Base-by-base conservation (phyloP, 2,329 filamentous ascomycete genomes). In the Arthrobotrys sphaeroides region DNA sequence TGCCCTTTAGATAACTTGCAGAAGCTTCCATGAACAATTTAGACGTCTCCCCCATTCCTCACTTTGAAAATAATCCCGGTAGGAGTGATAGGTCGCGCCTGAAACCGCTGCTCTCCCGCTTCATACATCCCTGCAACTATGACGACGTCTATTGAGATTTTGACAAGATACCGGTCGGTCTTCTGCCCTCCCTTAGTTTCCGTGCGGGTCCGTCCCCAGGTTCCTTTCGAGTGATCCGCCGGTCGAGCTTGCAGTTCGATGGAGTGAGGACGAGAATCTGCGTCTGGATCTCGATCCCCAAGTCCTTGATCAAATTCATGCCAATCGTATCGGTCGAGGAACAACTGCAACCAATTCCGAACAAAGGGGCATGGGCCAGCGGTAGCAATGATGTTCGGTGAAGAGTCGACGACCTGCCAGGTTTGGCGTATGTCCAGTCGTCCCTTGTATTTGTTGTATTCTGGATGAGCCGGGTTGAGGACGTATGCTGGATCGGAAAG, bases 301-400 rank as follows among this genome's bases (percentile, higher is more conserved):
- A 55, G 31, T 22, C 10, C 5, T 31, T 22, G 10, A 31, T 55
- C 51, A 9, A 55, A 55, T 9, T 38, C 6, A n/a, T 24, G 16
- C 51, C 51, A 55, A 38, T 55, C 51, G 51, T 55, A 55, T 1
- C 31, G 31, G n/a, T 55, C 18, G 7, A 55, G 10, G 18, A 55
- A 55, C 4, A n/a, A 24, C 18, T 55, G 16, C 18, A 55, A 13
- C 51, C 31, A 55, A 3, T 38, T 9, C 13, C 18, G 31, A 3
- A 55, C 18, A 2, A 31, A 36, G 10, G 2, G 0, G 10, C 31
- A 36, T 4, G 18, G 10, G 12, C n/a, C 18, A 5, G 47, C 40
- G n/a, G 7, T 16, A 36, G n/a, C n/a, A n/a, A n/a, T n/a, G 47
- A 3, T 36, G 10, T 6, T n/a, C 12, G 16, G 0, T 36, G 1